Evolutionary conservation across 1,284 basidiomycete species (phyloP), one percentile per base, ranked within the genome.

Genomic region (Apiotrichum montevideense): DNA sequence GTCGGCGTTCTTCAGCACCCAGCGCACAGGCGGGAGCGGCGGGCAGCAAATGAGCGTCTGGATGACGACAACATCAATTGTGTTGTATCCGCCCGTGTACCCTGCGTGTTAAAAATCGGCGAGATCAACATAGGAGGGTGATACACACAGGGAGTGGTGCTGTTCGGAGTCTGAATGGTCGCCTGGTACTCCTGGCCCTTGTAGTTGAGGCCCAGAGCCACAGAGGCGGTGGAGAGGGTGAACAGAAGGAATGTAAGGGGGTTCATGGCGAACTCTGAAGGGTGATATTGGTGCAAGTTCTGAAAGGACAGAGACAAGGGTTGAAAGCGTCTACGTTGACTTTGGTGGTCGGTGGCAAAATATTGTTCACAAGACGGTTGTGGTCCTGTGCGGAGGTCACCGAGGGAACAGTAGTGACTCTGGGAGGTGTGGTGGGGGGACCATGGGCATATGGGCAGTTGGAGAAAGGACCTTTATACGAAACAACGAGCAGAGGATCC

Each of bases 1-100:
- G 35, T 49, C 37, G 37, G 3, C 3, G 47, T 49, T 49, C 4
- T 15, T 33, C 37, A 49, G 37, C 2, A 49, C 29, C 47, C 47
- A 49, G 2, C 15, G 3, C 4, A 49, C 47, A 3, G 35, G 37
- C 3, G 47, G 47, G 7, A 49, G 39, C 15, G 47, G 47, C 15
- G 47, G 47, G 39, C 47, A 49, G 47, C 47, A 49, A 37, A 49
- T 49, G 47, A 49, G 47, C 11, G 47, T 49, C 47, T 49, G 47
- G 11, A 49, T 49, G 4, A 29, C 33, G 4, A 8, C 9, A 4
- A 14, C 15, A 10, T 49, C 32, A n/a, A 49, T 49, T 6, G 13
- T 7, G 47, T 49, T 49, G 37, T 39, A 49, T 4, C 47, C 47
- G 13, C 47, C 47, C 6, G 47, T 49, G 39, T 39, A 49, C 47